phyloP scores from a whole-genome alignment of 306 rosid genomes.

The Rubus idaeus region DNA sequence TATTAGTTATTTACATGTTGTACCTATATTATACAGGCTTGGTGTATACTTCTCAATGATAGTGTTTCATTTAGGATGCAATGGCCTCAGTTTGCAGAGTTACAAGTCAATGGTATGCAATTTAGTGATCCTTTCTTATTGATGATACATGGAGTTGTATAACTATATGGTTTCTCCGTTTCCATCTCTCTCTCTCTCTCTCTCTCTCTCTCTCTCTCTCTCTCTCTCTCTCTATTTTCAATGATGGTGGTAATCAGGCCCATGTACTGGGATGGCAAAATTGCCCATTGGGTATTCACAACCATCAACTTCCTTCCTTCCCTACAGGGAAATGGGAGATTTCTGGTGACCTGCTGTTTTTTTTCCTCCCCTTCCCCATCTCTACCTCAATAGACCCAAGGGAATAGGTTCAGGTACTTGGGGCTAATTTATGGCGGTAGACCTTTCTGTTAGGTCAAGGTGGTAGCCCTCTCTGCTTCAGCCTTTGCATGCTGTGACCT shows the following conservation, averaged over 20 bases:
- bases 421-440: background rate
- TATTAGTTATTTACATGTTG: background rate
- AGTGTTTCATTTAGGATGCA: slow-evolving; percentile 98
- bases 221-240: background rate
- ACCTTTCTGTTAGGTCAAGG: background rate
- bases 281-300: no score
- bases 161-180: background rate
- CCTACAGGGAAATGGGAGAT: no score
- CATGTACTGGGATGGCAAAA: no score
- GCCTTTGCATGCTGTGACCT: background rate
- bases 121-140: slow-evolving; percentile 4
- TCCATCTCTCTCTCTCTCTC: background rate
- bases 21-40: slow-evolving; percentile 48
- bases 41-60: slow-evolving; percentile 98
- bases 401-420: background rate
- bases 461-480: background rate
- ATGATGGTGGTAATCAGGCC: background rate
- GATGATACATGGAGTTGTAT: background rate
- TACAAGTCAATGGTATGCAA: slow-evolving; percentile 77
- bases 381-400: background rate
- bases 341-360: background rate
- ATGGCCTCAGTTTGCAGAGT: slow-evolving; percentile 92
- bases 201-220: background rate
- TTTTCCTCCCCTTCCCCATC: background rate
- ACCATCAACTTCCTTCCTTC: no score